Evolutionary conservation across 164 flowering plant species (phyloP).

Genomic region (Pachysandra terminalis): DNA sequence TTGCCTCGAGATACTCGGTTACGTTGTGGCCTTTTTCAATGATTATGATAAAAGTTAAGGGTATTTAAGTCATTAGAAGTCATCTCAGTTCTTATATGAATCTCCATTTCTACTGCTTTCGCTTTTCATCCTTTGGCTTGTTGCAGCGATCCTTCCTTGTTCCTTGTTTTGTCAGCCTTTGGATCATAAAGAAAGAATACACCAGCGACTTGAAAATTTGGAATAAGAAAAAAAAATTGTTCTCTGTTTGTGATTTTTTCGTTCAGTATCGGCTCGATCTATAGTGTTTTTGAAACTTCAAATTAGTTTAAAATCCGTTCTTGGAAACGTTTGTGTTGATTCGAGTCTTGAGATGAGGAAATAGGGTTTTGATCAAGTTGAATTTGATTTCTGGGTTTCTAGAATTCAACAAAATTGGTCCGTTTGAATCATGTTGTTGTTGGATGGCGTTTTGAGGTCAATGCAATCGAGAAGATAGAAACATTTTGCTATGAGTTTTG

Average conservation of each 20-base stretch:
- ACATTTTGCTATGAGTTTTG: neutral
- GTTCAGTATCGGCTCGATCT: neutral
- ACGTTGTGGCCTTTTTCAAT: no score
- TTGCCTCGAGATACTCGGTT: no score
- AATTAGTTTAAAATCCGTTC: neutral
- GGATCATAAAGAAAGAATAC: conserved; percentile 2
- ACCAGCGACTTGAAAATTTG: neutral
- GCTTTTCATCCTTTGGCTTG: conserved; percentile 20
- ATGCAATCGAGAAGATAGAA: neutral
- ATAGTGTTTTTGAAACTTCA: neutral
- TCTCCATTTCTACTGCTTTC: conserved; percentile 1
- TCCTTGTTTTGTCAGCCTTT: no score
- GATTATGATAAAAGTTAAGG: no score
- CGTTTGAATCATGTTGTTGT: neutral
- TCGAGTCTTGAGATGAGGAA: neutral
- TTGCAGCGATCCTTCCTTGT: neutral
- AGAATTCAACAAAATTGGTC: neutral
- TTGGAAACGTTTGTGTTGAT: neutral
- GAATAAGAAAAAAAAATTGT: neutral
- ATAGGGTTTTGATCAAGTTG: neutral
- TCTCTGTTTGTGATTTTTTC: neutral
- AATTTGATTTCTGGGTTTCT: neutral
- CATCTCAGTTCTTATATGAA: no score
- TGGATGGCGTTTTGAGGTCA: no score
- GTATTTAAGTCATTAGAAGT: no score